Evolutionary conservation across 768 basidiomycete genomes (phyloP).

Genomic region (Rhizopogon vulgaris): DNA sequence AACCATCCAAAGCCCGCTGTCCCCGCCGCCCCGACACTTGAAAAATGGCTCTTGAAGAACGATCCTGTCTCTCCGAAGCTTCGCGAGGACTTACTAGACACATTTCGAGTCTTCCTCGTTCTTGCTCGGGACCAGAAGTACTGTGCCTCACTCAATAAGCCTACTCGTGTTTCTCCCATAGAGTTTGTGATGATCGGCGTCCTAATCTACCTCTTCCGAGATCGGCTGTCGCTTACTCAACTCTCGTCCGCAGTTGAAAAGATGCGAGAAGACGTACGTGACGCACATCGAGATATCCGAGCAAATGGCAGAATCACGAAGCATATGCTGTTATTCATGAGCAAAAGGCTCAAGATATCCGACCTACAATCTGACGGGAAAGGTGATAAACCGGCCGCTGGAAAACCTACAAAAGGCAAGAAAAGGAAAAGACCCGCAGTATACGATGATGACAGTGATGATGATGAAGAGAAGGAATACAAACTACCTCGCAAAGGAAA

Average conservation of each 20-base stretch:
- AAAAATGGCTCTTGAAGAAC: conserved; percentile 31
- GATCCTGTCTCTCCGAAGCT: conserved; percentile 21
- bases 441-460: conserved; percentile 17
- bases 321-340: conserved; percentile 26
- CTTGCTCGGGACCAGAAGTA: conserved; percentile 29
- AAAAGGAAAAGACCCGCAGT: conserved; percentile 22
- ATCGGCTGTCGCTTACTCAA: conserved; percentile 30
- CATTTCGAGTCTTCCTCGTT: conserved; percentile 28
- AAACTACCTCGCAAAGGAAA: conserved; percentile 11
- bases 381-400: conserved; percentile 19
- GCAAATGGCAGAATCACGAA: conserved; percentile 31
- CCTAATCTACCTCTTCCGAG: conserved; percentile 32
- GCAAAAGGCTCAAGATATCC: conserved; percentile 25
- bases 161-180: conserved; percentile 34
- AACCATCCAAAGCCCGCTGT: conserved; percentile 21
- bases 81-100: conserved; percentile 22
- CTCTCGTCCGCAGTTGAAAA: conserved; percentile 36
- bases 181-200: conserved; percentile 41
- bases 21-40: conserved; percentile 23
- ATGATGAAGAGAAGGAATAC: conserved; percentile 12
- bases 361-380: conserved; percentile 27
- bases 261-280: conserved; percentile 34
- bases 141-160: conserved; percentile 25
- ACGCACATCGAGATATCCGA: conserved; percentile 33
- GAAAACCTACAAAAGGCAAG: conserved; percentile 7